Evolutionary conservation across 371 early-diverging fungal species (phyloP).

Genomic region (Mucor racemosus): DNA sequence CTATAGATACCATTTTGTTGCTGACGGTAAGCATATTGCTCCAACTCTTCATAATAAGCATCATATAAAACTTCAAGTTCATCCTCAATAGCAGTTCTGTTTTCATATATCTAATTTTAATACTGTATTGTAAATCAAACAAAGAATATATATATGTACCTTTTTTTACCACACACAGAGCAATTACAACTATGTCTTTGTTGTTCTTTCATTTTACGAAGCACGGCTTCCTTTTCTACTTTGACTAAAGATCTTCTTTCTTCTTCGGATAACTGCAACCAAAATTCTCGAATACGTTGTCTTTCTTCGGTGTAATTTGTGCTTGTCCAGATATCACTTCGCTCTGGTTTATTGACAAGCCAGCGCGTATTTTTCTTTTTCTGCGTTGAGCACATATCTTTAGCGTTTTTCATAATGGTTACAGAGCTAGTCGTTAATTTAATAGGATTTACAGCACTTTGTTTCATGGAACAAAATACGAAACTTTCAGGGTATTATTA

Average conservation of each 20-base stretch:
- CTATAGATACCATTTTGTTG: slow-evolving; percentile 48
- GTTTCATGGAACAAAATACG: slow-evolving; percentile 5
- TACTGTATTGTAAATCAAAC: not conserved
- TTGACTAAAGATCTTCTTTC: slow-evolving; percentile 85
- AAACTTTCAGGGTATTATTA: not conserved
- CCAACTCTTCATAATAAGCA: slow-evolving; percentile 90
- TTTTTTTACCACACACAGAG: slow-evolving; percentile 85
- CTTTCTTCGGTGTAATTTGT: slow-evolving; percentile 80
- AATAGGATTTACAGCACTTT: slow-evolving; percentile 4
- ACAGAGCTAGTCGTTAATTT: slow-evolving; percentile 5
- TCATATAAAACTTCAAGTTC: slow-evolving; percentile 91
- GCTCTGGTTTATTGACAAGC: slow-evolving; percentile 24
- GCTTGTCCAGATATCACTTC: slow-evolving; percentile 68
- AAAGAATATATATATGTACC: slow-evolving; percentile 44
- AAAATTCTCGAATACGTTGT: slow-evolving; percentile 86
- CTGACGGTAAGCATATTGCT: slow-evolving; percentile 84
- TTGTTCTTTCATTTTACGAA: slow-evolving; percentile 92
- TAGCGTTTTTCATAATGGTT: slow-evolving; percentile 4
- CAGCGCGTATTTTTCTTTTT: not conserved
- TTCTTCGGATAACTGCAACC: slow-evolving; percentile 85
- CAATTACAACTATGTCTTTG: slow-evolving; percentile 91
- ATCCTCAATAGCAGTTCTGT: slow-evolving; percentile 86
- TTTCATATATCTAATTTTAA: not conserved
- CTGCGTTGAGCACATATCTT: not conserved
- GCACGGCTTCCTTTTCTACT: slow-evolving; percentile 90